Conservation (phyloP, 345 rosid genomes). For the Iberis pinnata region DNA sequence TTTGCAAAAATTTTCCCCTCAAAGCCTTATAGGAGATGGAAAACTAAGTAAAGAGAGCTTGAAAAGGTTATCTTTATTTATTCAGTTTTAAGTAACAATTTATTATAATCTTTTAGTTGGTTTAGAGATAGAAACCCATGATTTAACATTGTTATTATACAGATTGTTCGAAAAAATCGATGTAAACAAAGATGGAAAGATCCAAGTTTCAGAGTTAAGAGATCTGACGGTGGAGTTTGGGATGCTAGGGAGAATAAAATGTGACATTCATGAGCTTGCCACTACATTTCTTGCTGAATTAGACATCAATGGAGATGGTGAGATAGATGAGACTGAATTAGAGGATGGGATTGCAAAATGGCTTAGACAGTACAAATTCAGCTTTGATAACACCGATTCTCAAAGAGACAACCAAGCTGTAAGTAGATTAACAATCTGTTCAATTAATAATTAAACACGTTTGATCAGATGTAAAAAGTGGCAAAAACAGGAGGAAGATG, state of each 20-base stretch:
- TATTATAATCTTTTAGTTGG: too few relatives aligned
- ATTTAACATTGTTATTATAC: background rate
- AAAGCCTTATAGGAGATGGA: constrained; percentile 23
- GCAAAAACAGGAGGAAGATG: constrained; percentile 12
- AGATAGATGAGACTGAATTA: constrained; percentile 15
- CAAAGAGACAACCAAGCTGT: constrained; percentile 10
- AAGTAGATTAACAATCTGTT: background rate
- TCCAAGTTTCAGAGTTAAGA: constrained; percentile 21
- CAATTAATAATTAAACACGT: background rate
- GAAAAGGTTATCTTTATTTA: constrained; percentile 4
- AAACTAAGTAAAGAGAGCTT: constrained; percentile 22
- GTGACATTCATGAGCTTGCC: constrained; percentile 14
- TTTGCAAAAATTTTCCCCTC: constrained; percentile 17
- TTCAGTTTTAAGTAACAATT: too few relatives aligned
- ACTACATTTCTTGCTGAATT: constrained; percentile 15
- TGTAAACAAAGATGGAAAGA: constrained; percentile 25
- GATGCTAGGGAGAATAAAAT: constrained; percentile 19
- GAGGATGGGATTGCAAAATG: constrained; percentile 2
- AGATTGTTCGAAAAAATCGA: constrained; percentile 25
- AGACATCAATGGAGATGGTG: constrained; percentile 10
- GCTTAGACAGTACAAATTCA: constrained; percentile 16
- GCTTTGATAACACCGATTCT: background rate
- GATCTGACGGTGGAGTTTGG: constrained; percentile 21
- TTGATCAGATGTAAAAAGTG: background rate
- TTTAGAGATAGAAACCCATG: too few relatives aligned